These are phyloP conservation scores for Daldinia eschscholtzii DNA, from an alignment of 2,329 filamentous ascomycete species.

Conservation along the genomic window DNA sequence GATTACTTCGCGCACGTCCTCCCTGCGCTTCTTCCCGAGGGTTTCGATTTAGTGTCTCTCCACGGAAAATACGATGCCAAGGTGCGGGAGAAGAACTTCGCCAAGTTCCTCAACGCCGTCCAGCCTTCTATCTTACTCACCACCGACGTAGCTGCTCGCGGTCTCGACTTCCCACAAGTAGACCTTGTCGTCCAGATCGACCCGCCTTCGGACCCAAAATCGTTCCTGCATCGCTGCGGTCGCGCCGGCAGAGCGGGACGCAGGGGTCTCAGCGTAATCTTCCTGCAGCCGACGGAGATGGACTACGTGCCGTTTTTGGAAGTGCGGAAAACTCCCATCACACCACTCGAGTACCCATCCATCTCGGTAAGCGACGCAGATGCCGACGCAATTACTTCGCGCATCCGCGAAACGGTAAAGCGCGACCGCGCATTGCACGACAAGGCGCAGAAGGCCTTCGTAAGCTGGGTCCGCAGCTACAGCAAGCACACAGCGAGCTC, in stretches of 20 bases:
- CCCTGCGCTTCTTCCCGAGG: constrained; percentile 75
- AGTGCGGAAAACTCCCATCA: constrained; percentile 87
- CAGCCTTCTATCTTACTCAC: constrained; percentile 86
- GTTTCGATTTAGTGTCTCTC: constrained; percentile 80
- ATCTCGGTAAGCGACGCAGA: constrained; percentile 71
- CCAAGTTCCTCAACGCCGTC: constrained; percentile 79
- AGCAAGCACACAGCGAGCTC: constrained; percentile 90
- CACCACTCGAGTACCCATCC: constrained; percentile 68
- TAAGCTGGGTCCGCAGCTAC: constrained; percentile 93
- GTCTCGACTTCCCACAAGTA: constrained; percentile 91
- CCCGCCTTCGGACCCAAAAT: constrained; percentile 86
- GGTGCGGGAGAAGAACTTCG: constrained; percentile 89
- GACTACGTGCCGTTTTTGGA: constrained; percentile 91
- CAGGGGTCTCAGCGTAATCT: constrained; percentile 84
- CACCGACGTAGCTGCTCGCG: constrained; percentile 90
- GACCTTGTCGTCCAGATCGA: constrained; percentile 93
- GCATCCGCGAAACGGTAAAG: constrained; percentile 70
- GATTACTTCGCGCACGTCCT: constrained; percentile 92
- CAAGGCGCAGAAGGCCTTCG: constrained; percentile 90
- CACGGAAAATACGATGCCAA: constrained; percentile 94
- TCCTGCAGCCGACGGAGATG: constrained; percentile 87
- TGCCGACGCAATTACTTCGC: constrained; percentile 67
- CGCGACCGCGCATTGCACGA: constrained; percentile 76
- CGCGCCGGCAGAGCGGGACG: constrained; percentile 90
- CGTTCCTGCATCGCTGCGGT: constrained; percentile 93